Percentiles rank a stretch among this genome's conserved stretches.
phyloP scores from a whole-genome alignment of 2,329 filamentous ascomycete genomes.

The Teratosphaeriaceae sp. region DNA sequence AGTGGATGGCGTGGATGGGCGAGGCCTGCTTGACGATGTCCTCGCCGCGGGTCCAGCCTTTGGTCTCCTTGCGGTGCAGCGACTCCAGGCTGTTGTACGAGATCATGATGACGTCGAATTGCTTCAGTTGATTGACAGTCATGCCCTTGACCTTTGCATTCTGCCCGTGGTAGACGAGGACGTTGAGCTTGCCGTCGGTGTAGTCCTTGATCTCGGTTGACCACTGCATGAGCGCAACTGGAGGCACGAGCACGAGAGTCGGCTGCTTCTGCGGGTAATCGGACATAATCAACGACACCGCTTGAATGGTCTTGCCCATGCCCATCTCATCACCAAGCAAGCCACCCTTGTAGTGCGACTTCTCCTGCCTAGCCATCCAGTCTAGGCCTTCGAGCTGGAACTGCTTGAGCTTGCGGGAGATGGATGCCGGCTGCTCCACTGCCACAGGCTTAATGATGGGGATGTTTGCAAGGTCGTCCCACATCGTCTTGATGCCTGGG shows the following conservation, averaged over 20 bases:
- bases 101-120: conserved; percentile 92
- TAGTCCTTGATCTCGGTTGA: conserved; percentile 54
- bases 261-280: conserved; percentile 81
- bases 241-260: conserved; percentile 81
- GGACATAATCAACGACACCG: conserved; percentile 96
- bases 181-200: conserved; percentile 83
- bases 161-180: conserved; percentile 83
- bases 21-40: conserved; percentile 73
- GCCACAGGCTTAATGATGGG: conserved; percentile 58
- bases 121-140: conserved; percentile 65
- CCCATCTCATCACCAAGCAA: conserved; percentile 97
- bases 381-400: conserved; percentile 91
- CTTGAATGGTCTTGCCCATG: conserved; percentile 97
- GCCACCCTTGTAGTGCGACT: conserved; percentile 78
- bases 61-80: conserved; percentile 84
- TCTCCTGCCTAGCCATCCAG: conserved; percentile 91
- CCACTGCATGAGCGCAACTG: conserved; percentile 95
- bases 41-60: conserved; percentile 76
- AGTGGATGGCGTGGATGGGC: conserved; percentile 73
- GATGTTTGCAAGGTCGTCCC: conserved; percentile 64
- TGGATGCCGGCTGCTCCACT: conserved; percentile 66
- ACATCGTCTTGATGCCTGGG: conserved; percentile 76
- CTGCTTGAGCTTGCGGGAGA: conserved; percentile 77
- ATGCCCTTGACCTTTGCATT: conserved; percentile 77
- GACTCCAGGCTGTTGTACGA: conserved; percentile 91